A percentile compares a stretch with the other conserved stretches of the same genome.
These are phyloP conservation scores for Tylopilus orsonianus DNA, from an alignment of 1,284 basidiomycete species.

Conservation along the genomic window DNA sequence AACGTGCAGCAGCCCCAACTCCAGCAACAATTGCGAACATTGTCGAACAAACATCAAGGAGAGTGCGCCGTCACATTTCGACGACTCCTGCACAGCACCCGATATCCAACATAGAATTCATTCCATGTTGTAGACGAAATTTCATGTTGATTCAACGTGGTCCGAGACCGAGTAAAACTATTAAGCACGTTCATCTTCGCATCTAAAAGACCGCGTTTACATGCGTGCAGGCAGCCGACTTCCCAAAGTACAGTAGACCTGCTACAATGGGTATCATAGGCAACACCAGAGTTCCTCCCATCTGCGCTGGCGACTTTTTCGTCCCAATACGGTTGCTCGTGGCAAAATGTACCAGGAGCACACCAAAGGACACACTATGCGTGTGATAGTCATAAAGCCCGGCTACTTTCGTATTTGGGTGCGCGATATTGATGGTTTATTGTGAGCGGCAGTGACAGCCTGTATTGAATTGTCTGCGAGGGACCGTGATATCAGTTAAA, in stretches of 20 bases:
- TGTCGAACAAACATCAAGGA: no score
- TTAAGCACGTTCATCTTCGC: no score
- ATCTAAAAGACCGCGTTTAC: neutral
- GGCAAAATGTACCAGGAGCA: constrained; percentile 14
- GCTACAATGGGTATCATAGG: neutral
- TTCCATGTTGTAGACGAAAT: no score
- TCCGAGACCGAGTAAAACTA: no score
- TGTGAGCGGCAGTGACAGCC: constrained; percentile 21
- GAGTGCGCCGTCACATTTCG: no score
- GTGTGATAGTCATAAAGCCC: constrained; percentile 26
- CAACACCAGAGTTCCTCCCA: neutral
- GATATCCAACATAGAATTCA: no score
- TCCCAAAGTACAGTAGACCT: constrained; percentile 6
- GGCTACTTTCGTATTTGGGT: constrained; percentile 21
- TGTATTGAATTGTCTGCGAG: neutral
- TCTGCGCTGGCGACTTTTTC: constrained; percentile 2
- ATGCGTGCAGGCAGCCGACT: neutral
- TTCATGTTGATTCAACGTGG: no score
- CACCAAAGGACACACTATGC: constrained; percentile 19
- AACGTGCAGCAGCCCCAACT: no score
- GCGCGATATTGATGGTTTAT: constrained; percentile 10
- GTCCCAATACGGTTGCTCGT: constrained; percentile 16
- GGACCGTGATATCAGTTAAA: neutral
- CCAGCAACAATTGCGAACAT: no score
- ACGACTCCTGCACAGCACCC: no score